A percentile compares a stretch with the other conserved stretches of the same genome.
These are phyloP conservation scores for Calvatia gigantea DNA, from an alignment of 768 basidiomycete species.

Conservation along the genomic window DNA sequence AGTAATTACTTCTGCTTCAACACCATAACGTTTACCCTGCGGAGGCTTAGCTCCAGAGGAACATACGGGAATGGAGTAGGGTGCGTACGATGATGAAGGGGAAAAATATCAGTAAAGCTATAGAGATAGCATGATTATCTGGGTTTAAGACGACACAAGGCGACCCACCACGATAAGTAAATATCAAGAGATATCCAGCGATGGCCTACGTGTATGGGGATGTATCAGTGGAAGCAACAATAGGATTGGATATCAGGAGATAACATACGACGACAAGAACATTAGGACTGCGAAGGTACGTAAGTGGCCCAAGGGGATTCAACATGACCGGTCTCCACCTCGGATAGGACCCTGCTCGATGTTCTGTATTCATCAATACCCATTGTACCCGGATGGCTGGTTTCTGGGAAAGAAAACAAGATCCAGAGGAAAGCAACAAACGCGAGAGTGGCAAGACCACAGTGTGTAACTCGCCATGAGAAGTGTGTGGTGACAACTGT, in stretches of 20 bases:
- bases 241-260: slow-evolving; percentile 18
- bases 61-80: not conserved
- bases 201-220: slow-evolving; percentile 10
- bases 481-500: slow-evolving; percentile 50
- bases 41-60: not conserved
- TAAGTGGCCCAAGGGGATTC: slow-evolving; percentile 50
- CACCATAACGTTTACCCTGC: slow-evolving; percentile 57
- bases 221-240: not conserved
- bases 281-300: slow-evolving; percentile 52
- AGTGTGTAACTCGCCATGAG: slow-evolving; percentile 64
- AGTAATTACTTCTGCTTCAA: slow-evolving; percentile 53
- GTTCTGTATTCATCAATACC: slow-evolving; percentile 46
- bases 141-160: not conserved
- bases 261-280: slow-evolving; percentile 44
- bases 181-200: slow-evolving; percentile 21
- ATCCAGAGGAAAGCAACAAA: slow-evolving; percentile 39
- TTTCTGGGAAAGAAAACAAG: slow-evolving; percentile 55
- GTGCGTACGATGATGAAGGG: slow-evolving; percentile 63
- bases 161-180: slow-evolving; percentile 36
- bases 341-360: slow-evolving; percentile 14
- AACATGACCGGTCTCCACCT: slow-evolving; percentile 35
- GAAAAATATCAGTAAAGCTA: slow-evolving; percentile 55
- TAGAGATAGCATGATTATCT: not conserved
- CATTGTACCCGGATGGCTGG: slow-evolving; percentile 55
- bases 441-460: slow-evolving; percentile 36